A percentile compares a stretch with the other conserved stretches of the same genome.
Conservation (phyloP, 2,329 filamentous ascomycete species). For the Davidsoniella virescens region DNA sequence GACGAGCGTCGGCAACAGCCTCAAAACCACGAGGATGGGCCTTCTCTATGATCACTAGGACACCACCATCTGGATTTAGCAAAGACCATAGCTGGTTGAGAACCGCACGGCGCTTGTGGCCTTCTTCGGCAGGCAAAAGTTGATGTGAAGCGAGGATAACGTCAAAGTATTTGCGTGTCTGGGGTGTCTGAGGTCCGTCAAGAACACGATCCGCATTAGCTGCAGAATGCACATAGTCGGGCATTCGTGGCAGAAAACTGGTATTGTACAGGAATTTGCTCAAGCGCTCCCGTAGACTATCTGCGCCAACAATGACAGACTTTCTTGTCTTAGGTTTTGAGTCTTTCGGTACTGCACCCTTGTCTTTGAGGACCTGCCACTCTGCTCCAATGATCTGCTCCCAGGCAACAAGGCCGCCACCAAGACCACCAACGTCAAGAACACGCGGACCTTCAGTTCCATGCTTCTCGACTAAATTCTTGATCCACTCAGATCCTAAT, state of each 20-base stretch:
- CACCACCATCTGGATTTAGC: conserved; percentile 66
- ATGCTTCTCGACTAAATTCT: conserved; percentile 42
- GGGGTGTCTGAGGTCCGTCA: conserved; percentile 37
- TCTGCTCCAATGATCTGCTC: conserved; percentile 65
- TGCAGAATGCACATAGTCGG: conserved; percentile 59
- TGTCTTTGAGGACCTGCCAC: conserved; percentile 52
- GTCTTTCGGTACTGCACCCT: conserved; percentile 21
- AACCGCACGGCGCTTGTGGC: conserved; percentile 59
- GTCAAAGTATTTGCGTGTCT: conserved; percentile 65
- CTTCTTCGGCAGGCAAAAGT: conserved; percentile 59
- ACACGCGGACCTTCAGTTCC: conserved; percentile 43
- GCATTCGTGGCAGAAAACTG: conserved; percentile 80
- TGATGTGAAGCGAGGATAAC: conserved; percentile 79
- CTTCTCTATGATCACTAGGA: conserved; percentile 80
- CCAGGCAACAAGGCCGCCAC: conserved; percentile 60
- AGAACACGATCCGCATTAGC: conserved; percentile 42
- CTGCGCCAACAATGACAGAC: conserved; percentile 64
- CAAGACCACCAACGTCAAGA: conserved; percentile 59
- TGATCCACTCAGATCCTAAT: conserved; percentile 54
- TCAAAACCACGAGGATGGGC: conserved; percentile 86
- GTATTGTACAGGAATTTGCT: conserved; percentile 72
- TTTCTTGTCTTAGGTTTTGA: conserved; percentile 48
- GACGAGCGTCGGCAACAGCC: conserved; percentile 68
- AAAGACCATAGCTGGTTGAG: conserved; percentile 83
- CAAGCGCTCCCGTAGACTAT: conserved; percentile 56